Evolutionary conservation across 495 filamentous ascomycete genomes (phyloP).

Genomic region (Aspergillus sclerotioniger): DNA sequence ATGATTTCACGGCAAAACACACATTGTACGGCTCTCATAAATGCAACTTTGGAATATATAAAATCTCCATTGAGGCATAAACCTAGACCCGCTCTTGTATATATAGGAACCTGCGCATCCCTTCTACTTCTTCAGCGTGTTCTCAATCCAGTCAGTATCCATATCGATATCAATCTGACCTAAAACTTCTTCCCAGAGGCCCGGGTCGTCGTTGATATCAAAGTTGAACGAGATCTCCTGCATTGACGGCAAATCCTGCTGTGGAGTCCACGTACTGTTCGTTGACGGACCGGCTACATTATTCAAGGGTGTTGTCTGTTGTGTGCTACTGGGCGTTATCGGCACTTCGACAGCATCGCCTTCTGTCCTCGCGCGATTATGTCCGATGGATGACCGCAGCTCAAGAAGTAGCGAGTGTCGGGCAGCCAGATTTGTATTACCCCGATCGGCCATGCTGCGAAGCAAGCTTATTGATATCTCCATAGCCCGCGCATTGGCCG

Average conservation of each 20-base stretch:
- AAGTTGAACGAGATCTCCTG: slow-evolving; percentile 37
- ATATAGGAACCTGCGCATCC: neutral
- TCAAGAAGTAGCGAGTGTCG: slow-evolving; percentile 42
- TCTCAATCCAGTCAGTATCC: slow-evolving; percentile 44
- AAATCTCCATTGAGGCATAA: too few relatives aligned
- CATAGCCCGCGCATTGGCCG: slow-evolving; percentile 39
- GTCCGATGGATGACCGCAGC: slow-evolving; percentile 30
- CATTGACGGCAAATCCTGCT: slow-evolving; percentile 26
- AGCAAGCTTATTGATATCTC: slow-evolving; percentile 41
- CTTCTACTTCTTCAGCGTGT: slow-evolving; percentile 26
- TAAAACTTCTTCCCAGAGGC: slow-evolving; percentile 38
- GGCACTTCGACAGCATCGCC: slow-evolving; percentile 1
- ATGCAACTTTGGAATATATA: too few relatives aligned
- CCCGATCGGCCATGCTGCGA: slow-evolving; percentile 45
- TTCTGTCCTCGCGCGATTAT: slow-evolving; percentile 10
- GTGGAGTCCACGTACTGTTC: slow-evolving; percentile 21
- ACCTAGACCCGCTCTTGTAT: too few relatives aligned
- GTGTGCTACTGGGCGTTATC: slow-evolving; percentile 20
- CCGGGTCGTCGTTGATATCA: slow-evolving; percentile 37
- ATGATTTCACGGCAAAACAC: too few relatives aligned
- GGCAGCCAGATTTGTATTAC: slow-evolving; percentile 43
- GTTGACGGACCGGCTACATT: neutral
- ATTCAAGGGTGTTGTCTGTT: slow-evolving; percentile 10
- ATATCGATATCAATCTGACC: slow-evolving; percentile 41
- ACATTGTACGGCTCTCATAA: too few relatives aligned